Evolutionary conservation across 164 flowering plant genomes (phyloP).

Genomic region (Aristolochia californica): DNA sequence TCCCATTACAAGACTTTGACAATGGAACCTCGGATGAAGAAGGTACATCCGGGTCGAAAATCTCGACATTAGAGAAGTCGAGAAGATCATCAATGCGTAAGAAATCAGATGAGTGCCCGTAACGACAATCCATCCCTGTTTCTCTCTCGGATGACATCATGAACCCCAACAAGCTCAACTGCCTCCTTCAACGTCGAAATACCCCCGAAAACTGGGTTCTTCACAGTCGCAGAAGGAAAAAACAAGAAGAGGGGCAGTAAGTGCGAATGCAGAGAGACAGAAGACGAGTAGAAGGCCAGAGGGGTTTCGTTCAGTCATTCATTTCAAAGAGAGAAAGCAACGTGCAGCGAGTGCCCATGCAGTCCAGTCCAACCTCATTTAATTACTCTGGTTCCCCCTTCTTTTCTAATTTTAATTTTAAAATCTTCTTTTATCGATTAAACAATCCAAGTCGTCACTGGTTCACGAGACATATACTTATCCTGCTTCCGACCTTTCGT

Average conservation of each 20-base stretch:
- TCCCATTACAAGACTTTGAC: too few relatives aligned
- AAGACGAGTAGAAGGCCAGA: slow-evolving; percentile 6
- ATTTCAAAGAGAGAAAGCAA: slow-evolving; percentile 14
- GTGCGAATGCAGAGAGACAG: background rate
- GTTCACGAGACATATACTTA: slow-evolving; percentile 13
- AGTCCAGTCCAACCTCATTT: slow-evolving; percentile 5
- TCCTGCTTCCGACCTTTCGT: slow-evolving; percentile 5
- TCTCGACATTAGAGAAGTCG: slow-evolving; percentile 32
- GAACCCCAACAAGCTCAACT: too few relatives aligned
- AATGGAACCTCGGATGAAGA: slow-evolving; percentile 2
- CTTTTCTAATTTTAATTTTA: background rate
- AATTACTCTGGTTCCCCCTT: background rate
- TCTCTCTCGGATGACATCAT: background rate
- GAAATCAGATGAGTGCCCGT: slow-evolving; percentile 24
- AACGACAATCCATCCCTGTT: slow-evolving; percentile 14
- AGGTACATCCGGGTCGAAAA: slow-evolving; percentile 12
- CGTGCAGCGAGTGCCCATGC: slow-evolving; percentile 41
- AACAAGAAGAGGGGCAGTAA: background rate
- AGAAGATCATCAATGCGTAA: slow-evolving; percentile 48
- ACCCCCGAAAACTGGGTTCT: too few relatives aligned
- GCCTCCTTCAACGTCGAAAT: too few relatives aligned
- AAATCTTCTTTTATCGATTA: background rate
- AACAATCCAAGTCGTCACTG: background rate
- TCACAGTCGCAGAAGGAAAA: slow-evolving; percentile 1
- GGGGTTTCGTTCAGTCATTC: slow-evolving; percentile 6